Evolutionary conservation across 2,329 filamentous ascomycete genomes (phyloP).

Genomic region (Ascochyta koolunga): DNA sequence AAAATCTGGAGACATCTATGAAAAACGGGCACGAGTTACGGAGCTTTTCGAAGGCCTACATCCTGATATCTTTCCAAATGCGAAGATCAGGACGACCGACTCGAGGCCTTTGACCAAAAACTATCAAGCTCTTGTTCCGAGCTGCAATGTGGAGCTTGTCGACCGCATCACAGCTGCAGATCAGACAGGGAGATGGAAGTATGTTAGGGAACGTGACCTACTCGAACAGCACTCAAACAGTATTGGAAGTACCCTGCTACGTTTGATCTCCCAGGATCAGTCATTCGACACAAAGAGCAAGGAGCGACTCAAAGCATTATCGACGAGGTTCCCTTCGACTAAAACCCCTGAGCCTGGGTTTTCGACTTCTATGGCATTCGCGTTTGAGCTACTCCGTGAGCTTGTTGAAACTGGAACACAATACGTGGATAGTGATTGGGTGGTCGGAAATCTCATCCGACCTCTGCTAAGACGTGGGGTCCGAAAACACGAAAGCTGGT

Average conservation of each 20-base stretch:
- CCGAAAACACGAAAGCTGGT: constrained; percentile 24
- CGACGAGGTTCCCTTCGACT: constrained; percentile 15
- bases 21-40: constrained; percentile 27
- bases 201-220: constrained; percentile 10
- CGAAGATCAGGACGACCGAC: constrained; percentile 19
- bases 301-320: constrained; percentile 14
- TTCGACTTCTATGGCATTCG: constrained; percentile 39
- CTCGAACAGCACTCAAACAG: constrained; percentile 24
- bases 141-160: constrained; percentile 28
- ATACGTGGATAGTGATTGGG: constrained; percentile 10
- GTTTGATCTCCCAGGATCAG: constrained; percentile 8
- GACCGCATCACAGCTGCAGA: constrained; percentile 5
- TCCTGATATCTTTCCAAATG: constrained; percentile 23
- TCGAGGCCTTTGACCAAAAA: constrained; percentile 24
- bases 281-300: not conserved
- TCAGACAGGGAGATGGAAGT: constrained; percentile 8
- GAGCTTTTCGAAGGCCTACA: constrained; percentile 32
- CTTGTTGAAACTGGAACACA: constrained; percentile 7
- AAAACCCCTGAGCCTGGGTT: constrained; percentile 14
- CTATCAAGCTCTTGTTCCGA: constrained; percentile 30
- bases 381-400: constrained; percentile 22
- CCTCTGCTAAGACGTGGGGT: constrained; percentile 32
- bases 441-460: constrained; percentile 23
- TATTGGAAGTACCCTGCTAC: constrained; percentile 21
- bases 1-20: constrained; percentile 14